phyloP scores from a whole-genome alignment of 495 filamentous ascomycete genomes.

The Podospora fimiseda region DNA sequence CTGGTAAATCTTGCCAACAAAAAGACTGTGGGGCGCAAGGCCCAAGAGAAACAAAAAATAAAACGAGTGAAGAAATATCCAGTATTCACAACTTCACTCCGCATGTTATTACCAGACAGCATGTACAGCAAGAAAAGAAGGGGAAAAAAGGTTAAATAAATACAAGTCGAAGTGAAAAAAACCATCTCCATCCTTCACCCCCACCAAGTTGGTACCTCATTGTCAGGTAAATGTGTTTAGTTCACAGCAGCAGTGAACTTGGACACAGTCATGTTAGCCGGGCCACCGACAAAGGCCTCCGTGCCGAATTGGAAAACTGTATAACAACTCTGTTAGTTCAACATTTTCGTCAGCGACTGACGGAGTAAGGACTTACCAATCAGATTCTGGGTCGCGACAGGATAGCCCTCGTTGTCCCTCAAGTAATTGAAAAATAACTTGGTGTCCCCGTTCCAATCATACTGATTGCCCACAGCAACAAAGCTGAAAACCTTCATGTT shows the following conservation, averaged over 20 bases:
- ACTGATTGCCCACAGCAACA: not conserved
- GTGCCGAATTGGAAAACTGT: slow-evolving; percentile 1
- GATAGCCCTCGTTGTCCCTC: not conserved
- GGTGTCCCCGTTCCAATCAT: not conserved
- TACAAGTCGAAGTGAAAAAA: no score
- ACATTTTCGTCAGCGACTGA: not conserved
- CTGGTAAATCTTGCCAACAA: no score
- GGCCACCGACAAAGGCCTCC: not conserved
- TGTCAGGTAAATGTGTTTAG: no score
- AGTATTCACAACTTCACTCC: no score
- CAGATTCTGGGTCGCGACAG: not conserved
- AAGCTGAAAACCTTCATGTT: slow-evolving; percentile 8
- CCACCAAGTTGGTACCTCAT: no score
- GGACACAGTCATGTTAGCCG: not conserved
- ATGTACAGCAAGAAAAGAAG: no score
- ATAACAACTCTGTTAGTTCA: not conserved
- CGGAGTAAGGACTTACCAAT: not conserved
- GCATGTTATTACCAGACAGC: no score
- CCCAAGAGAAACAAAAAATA: no score
- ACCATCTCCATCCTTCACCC: no score
- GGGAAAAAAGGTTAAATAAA: no score
- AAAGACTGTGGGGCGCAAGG: no score
- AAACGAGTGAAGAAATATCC: no score
- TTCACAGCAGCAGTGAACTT: not conserved
- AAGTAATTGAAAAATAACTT: not conserved